Conservation (phyloP, 768 basidiomycete species). For the Lentinula lateritia region DNA sequence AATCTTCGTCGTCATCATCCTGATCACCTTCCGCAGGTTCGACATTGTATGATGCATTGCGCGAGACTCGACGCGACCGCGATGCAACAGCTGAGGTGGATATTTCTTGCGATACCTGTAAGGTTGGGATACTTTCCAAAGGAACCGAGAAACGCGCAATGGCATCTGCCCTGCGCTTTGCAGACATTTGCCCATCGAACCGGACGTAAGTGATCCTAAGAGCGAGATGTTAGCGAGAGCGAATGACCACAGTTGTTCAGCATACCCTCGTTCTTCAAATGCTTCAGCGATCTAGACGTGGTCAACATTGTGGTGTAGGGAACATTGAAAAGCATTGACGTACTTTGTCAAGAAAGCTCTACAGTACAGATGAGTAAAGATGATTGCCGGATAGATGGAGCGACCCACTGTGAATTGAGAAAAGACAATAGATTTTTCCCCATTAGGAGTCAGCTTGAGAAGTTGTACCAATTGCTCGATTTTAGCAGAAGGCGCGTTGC, state of each 20-base stretch:
- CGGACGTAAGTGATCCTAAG: conserved; percentile 68
- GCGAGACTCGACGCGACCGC: background rate
- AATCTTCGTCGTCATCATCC: conserved; percentile 27
- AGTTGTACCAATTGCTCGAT: conserved; percentile 77
- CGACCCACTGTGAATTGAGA: conserved; percentile 67
- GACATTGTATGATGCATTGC: background rate
- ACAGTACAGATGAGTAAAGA: background rate
- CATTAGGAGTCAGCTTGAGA: conserved; percentile 57
- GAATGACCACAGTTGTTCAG: background rate
- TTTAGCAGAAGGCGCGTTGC: conserved; percentile 70
- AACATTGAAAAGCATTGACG: background rate
- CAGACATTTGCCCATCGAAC: conserved; percentile 87
- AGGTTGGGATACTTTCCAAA: conserved; percentile 19
- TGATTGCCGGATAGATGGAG: background rate
- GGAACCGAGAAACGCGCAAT: conserved; percentile 72
- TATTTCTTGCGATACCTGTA: too few relatives aligned
- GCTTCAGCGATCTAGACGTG: conserved; percentile 57
- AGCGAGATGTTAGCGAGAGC: background rate
- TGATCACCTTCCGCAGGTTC: conserved; percentile 6
- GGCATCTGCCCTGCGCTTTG: conserved; percentile 69
- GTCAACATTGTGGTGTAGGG: background rate
- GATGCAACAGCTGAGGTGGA: background rate
- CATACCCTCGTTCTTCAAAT: conserved; percentile 59
- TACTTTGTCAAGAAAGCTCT: conserved; percentile 3
- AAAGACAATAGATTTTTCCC: conserved; percentile 83